Conservation (phyloP, 768 basidiomycete species). For the Pleurotus tuoliensis region DNA sequence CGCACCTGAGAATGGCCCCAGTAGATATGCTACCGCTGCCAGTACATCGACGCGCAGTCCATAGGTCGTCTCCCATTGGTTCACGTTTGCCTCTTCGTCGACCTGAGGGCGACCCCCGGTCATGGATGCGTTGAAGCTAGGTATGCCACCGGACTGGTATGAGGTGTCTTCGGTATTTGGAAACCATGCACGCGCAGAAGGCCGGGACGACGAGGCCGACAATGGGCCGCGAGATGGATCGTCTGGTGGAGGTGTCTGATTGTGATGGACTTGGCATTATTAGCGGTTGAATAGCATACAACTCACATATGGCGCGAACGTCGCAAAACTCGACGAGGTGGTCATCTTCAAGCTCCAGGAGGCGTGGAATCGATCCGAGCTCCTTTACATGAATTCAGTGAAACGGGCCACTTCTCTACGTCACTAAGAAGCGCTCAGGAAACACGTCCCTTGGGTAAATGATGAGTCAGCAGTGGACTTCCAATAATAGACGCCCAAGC, state of each 20-base stretch:
- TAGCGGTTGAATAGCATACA: not conserved
- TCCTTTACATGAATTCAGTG: too few relatives aligned
- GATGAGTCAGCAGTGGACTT: too few relatives aligned
- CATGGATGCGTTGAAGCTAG: constrained; percentile 47
- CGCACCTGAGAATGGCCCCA: constrained; percentile 73
- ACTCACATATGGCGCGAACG: constrained; percentile 63
- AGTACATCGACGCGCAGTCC: constrained; percentile 65
- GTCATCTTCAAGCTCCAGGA: constrained; percentile 19
- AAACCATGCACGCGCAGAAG: constrained; percentile 48
- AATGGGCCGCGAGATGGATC: constrained; percentile 30
- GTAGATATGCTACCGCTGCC: constrained; percentile 59
- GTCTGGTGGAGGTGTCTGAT: constrained; percentile 57
- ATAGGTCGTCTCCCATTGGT: constrained; percentile 69
- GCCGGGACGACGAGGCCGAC: constrained; percentile 22
- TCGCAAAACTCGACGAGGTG: constrained; percentile 37
- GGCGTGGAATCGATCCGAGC: too few relatives aligned
- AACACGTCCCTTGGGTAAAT: too few relatives aligned
- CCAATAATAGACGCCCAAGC: too few relatives aligned
- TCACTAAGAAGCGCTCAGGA: too few relatives aligned
- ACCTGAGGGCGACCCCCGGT: constrained; percentile 29
- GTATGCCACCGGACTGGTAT: constrained; percentile 69
- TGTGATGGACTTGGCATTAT: constrained; percentile 4
- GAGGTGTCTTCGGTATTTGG: constrained; percentile 36
- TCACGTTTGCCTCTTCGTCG: constrained; percentile 41
- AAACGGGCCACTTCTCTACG: too few relatives aligned